Evolutionary conservation across 805 yeast species (phyloP).

Genomic region (Sungouiozyma intestinalis): DNA sequence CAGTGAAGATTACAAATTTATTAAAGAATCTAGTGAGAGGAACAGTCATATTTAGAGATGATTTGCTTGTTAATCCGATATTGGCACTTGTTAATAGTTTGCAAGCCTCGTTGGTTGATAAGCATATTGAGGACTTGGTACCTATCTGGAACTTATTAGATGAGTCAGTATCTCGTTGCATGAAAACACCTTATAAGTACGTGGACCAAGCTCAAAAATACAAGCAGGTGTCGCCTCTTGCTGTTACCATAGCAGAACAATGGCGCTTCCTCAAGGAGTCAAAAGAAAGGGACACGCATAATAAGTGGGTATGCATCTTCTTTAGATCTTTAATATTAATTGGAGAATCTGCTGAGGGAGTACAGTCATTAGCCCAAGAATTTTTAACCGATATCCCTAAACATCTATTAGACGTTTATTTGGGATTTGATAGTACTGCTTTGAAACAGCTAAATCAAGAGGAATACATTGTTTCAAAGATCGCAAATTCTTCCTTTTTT

Average conservation of each 20-base stretch:
- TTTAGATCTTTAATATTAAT: constrained; percentile 37
- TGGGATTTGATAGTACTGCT: constrained; percentile 17
- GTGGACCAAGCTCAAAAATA: constrained; percentile 42
- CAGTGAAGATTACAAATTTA: constrained; percentile 39
- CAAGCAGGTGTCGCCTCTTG: constrained; percentile 43
- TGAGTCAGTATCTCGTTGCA: constrained; percentile 61
- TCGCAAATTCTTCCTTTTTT: constrained; percentile 24
- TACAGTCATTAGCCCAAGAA: constrained; percentile 5
- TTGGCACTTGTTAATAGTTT: constrained; percentile 45
- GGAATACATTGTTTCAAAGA: constrained; percentile 10
- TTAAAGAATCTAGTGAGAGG: constrained; percentile 39
- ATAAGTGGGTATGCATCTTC: constrained; percentile 43
- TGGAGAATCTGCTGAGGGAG: constrained; percentile 45
- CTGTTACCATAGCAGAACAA: constrained; percentile 57
- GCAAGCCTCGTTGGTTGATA: constrained; percentile 10
- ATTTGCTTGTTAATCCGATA: constrained; percentile 43
- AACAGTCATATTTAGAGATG: constrained; percentile 43
- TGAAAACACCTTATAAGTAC: constrained; percentile 74
- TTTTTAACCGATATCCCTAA: constrained; percentile 7
- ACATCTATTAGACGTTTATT: constrained; percentile 7
- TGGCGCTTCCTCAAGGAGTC: constrained; percentile 38
- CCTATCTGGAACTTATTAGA: constrained; percentile 59
- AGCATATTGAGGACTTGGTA: constrained; percentile 10
- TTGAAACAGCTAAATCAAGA: constrained; percentile 6
- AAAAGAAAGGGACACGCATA: constrained; percentile 8